Percentiles rank a stretch among this genome's conserved stretches.
Conservation (phyloP, 345 rosid species). For the Salix viminalis region DNA sequence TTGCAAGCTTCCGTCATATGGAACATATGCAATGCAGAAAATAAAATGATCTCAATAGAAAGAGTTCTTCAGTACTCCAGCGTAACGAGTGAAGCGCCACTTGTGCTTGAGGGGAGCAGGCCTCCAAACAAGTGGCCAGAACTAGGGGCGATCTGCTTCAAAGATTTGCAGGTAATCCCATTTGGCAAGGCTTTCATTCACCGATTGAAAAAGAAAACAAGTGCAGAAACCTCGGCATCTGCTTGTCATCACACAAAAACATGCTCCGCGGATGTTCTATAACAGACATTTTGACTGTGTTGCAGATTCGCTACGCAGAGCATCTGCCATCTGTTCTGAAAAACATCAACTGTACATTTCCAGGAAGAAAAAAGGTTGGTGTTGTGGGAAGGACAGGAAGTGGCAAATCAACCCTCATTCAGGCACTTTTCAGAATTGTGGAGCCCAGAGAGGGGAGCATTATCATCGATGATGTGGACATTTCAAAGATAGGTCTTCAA, state of each 20-base stretch:
- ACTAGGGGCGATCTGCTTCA: constrained; percentile 67
- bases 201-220: not conserved
- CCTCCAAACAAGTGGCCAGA: constrained; percentile 83
- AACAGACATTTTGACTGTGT: not conserved
- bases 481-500: constrained; percentile 79
- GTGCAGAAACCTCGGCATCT: not conserved
- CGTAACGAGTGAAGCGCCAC: constrained; percentile 68
- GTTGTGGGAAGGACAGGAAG: constrained; percentile 98
- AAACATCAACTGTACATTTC: constrained; percentile 72
- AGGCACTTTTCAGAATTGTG: constrained; percentile 81
- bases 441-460: constrained; percentile 86
- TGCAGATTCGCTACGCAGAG: constrained; percentile 84
- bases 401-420: constrained; percentile 89
- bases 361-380: constrained; percentile 77
- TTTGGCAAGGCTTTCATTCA: not conserved
- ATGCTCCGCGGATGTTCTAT: not conserved
- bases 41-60: constrained; percentile 88
- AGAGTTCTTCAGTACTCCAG: constrained; percentile 83
- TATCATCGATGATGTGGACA: constrained; percentile 67
- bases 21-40: constrained; percentile 89
- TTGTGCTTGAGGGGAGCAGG: constrained; percentile 50
- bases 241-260: no score
- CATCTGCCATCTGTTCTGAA: constrained; percentile 84
- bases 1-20: constrained; percentile 81
- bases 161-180: constrained; percentile 58